Base-by-base conservation (phyloP, 2,329 filamentous ascomycete species). In the Curvularia hawaiiensis region DNA sequence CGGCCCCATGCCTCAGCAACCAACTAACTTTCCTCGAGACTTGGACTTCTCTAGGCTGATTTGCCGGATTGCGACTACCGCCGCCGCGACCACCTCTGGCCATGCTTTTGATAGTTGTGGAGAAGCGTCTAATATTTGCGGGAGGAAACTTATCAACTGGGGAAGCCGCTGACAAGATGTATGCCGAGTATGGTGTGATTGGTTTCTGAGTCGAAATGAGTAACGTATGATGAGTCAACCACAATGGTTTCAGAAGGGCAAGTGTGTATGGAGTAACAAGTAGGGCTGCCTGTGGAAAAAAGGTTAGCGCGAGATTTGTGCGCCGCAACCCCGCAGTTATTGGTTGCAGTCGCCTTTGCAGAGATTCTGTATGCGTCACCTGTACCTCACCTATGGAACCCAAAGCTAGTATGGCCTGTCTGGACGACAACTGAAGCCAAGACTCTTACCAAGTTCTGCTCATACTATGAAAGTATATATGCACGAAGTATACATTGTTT, bases 1-100 rank as follows among this genome's bases (percentile, higher is more conserved):
- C 79, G 0, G 87, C 87, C 2, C 83, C 84, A 73, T 90, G 87
- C 26, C 87, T 82, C 30, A 89, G 78, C 1, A 89, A 74, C 74
- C 79, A 82, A 59, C 78, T 80, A n/a, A 84, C 64, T 40, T 80
- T 79, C 63, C 80, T 80, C 8, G 80, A 83, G 3, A 84, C 77
- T 44, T 76, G 74, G 18, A 80, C 77, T 26, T 79, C 74, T 31
- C 80, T 68, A 1, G 79, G 70, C 53, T 78, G 63, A 44, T 75
- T 71, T n/a, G 66, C 71, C 8, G 72, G 69, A 57, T 68, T 77
- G 66, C 63, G 71, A 55, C 75, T 73, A 3, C 74, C 74, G 54
- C 74, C 67, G 49, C 73, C 72, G 14, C 72, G 67, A 24, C 73
- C 72, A 52, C 71, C 66, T 65, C 70, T 60, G 18, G 59, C 69